Evolutionary conservation across 225 moss, liverwort and hornwort species (phyloP).

Genomic region (Asterella californica): DNA sequence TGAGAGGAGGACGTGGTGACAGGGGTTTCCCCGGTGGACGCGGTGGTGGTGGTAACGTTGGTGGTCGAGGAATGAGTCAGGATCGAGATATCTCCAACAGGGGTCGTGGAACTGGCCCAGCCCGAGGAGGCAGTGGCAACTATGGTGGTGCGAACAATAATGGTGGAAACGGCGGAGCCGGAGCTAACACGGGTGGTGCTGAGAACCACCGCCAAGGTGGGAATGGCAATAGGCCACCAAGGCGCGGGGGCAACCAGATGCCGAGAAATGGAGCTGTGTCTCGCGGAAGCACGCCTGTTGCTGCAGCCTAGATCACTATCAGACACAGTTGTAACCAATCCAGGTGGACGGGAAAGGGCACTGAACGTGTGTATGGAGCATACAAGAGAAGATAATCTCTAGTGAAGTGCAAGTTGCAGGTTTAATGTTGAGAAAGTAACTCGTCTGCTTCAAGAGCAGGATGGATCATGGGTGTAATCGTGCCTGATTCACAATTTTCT

Average conservation of each 20-base stretch:
- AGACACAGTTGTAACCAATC: neutral
- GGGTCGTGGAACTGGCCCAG: conserved; percentile 22
- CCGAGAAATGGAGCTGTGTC: conserved; percentile 34
- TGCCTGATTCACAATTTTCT: conserved; percentile 23
- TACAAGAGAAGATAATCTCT: conserved; percentile 3
- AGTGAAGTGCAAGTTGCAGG: neutral
- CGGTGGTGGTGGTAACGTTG: conserved; percentile 26
- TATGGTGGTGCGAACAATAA: conserved; percentile 21
- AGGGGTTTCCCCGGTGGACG: conserved; percentile 25
- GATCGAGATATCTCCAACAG: conserved; percentile 29
- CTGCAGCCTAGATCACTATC: conserved; percentile 11
- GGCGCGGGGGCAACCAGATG: conserved; percentile 34
- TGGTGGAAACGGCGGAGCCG: conserved; percentile 8
- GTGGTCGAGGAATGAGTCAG: conserved; percentile 26
- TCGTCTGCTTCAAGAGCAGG: conserved; percentile 11
- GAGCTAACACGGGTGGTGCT: conserved; percentile 9
- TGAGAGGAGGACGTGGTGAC: conserved; percentile 29
- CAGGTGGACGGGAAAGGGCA: neutral
- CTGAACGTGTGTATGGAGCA: neutral
- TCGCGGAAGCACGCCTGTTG: conserved; percentile 24
- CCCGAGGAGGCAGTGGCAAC: conserved; percentile 20
- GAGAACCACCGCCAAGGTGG: conserved; percentile 22
- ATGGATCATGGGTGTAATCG: conserved; percentile 1
- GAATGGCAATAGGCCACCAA: conserved; percentile 20
- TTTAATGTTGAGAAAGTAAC: conserved; percentile 1